Base-by-base conservation (phyloP, 495 filamentous ascomycete genomes). In the Aspergillus nanangensis region DNA sequence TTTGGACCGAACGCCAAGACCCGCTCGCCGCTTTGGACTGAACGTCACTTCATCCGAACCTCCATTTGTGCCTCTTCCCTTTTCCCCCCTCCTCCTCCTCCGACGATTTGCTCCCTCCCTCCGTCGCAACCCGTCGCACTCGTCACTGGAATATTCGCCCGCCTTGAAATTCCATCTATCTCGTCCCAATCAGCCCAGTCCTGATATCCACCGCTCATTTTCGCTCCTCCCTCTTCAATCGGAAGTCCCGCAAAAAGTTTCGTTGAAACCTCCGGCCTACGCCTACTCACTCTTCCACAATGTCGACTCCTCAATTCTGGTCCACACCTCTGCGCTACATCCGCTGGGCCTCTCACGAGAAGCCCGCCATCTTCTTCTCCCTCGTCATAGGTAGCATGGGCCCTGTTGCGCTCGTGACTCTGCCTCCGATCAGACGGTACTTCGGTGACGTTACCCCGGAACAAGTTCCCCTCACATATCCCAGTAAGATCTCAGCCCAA, bases 281-380 rank as follows among this genome's bases (percentile, higher is more conserved):
- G 40, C 41, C 48, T 39, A 55, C 57, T 11, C 36, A 48, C 22
- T 47, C 53, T 27, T 39, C 44, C 29, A 47, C 52, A 55, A 89
- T 89, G 84, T 74, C 77, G 44, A 66, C 64, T 59, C 90, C 92
- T 50, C 77, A 75, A 53, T 96, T 98, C 83, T 96, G 82, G 79
- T 74, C 77, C 31, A 70, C 76, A 37, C 93, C 93, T 38, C 53
- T 95, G 56, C 80, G 81, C 41, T 97, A 94, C 81, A 58, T 86
- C 38, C 85, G 83, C 66, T 98, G 90, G 85, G 80, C 90, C 8
- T 79, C 88, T 3, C 84, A 88, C 66, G 82, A 90, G 62, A 83
- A 83, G 60, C 93, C 94, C 21, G 90, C 90, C 31, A 81, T 86
- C 66, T 94, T 95, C 79, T 96, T 78, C 72, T 86, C 88, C 47